A percentile compares a stretch with the other conserved stretches of the same genome.
Evolutionary conservation across 768 basidiomycete species (phyloP).

Genomic region (Lentinula sp.): DNA sequence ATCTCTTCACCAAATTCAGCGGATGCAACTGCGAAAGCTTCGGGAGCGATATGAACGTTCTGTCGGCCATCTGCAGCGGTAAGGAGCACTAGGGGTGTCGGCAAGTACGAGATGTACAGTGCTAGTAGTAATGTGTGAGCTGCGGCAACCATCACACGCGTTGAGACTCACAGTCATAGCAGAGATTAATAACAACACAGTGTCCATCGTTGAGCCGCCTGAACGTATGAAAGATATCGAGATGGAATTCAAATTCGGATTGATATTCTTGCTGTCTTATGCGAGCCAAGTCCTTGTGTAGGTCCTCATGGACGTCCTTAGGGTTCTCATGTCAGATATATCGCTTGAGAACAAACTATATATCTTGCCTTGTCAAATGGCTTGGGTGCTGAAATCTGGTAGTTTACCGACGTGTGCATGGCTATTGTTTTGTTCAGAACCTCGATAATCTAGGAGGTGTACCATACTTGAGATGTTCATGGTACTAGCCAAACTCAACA

Average conservation of each 20-base stretch:
- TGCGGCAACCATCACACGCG: neutral
- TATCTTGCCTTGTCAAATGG: conserved; percentile 29
- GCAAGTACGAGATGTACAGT: conserved; percentile 41
- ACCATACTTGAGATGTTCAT: neutral
- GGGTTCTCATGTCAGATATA: conserved; percentile 1
- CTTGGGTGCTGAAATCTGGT: conserved; percentile 46
- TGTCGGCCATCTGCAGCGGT: conserved; percentile 40
- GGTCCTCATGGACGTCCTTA: conserved; percentile 51
- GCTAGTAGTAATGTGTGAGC: conserved; percentile 16
- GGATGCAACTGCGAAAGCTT: conserved; percentile 45
- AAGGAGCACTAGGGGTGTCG: conserved; percentile 40
- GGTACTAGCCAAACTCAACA: conserved; percentile 8
- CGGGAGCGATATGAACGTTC: conserved; percentile 45
- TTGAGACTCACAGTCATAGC: conserved; percentile 41
- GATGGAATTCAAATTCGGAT: conserved; percentile 51
- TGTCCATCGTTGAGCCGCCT: conserved; percentile 56
- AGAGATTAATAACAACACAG: conserved; percentile 47
- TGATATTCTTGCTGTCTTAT: conserved; percentile 36
- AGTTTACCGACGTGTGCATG: conserved; percentile 60
- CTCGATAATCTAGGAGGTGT: conserved; percentile 41
- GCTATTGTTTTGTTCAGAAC: conserved; percentile 51
- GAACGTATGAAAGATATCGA: conserved; percentile 47
- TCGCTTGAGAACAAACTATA: neutral
- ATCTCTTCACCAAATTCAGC: conserved; percentile 47
- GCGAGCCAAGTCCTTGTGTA: conserved; percentile 41